A percentile compares a stretch with the other conserved stretches of the same genome.
Evolutionary conservation across 1,284 basidiomycete genomes (phyloP).

Genomic region (Sanguinoderma infundibulare): DNA sequence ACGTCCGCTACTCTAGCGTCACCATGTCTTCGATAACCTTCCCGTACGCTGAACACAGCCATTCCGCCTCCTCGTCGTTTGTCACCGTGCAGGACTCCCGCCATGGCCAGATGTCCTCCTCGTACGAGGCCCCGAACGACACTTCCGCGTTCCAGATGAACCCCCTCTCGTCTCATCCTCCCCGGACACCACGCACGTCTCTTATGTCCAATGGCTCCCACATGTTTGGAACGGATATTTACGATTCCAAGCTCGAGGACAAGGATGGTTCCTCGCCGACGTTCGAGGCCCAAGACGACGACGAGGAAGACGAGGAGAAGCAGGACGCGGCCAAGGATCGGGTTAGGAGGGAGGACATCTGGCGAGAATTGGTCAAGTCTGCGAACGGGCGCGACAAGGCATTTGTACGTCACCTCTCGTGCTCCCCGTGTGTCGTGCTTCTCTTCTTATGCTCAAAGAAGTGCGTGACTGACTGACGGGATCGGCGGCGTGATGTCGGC

Average conservation of each 20-base stretch:
- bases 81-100: conserved; percentile 41
- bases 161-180: conserved; percentile 75
- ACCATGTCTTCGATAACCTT: conserved; percentile 49
- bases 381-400: conserved; percentile 81
- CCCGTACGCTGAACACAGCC: conserved; percentile 34
- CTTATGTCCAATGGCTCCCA: conserved; percentile 38
- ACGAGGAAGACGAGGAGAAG: conserved; percentile 40
- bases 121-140: conserved; percentile 45
- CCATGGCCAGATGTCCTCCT: conserved; percentile 29
- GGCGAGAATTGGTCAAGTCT: conserved; percentile 76
- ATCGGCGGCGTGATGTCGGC: background rate
- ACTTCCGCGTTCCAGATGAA: conserved; percentile 75
- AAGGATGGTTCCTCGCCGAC: conserved; percentile 32
- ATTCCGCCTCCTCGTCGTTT: conserved; percentile 38
- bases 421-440: background rate
- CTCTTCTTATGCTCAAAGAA: background rate
- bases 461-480: background rate
- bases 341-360: conserved; percentile 66
- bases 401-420: conserved; percentile 57
- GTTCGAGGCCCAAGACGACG: conserved; percentile 34
- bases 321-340: conserved; percentile 46
- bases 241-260: conserved; percentile 46
- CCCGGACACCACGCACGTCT: conserved; percentile 70
- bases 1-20: background rate
- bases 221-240: conserved; percentile 42